phyloP scores from a whole-genome alignment of 345 rosid species.

The Fremontodendron californicum region DNA sequence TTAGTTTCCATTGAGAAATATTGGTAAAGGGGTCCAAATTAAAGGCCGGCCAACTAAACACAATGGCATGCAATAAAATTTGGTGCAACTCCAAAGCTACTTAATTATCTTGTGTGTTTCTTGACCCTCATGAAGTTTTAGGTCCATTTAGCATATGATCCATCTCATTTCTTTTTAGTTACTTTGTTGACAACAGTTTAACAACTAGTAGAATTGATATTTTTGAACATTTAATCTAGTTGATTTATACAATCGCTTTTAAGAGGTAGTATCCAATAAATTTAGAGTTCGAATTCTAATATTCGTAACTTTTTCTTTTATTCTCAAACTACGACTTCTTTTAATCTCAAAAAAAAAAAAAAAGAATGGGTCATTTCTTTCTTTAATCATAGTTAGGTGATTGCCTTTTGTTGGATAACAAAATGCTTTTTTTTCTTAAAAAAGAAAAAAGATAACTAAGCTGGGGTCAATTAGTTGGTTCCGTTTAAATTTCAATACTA shows the following conservation, averaged over 20 bases:
- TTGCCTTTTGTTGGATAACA: background rate
- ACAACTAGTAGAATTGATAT: no score
- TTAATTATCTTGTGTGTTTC: background rate
- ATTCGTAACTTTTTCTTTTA: no score
- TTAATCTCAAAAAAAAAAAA: no score
- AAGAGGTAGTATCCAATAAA: no score
- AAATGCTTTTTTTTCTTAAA: background rate
- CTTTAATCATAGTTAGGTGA: background rate
- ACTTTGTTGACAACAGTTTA: no score
- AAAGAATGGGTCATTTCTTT: background rate
- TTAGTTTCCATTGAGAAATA: background rate
- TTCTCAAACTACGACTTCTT: no score
- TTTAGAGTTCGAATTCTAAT: no score
- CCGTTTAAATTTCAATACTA: background rate
- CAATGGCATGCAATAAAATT: background rate
- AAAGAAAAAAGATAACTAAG: background rate
- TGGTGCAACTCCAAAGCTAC: background rate
- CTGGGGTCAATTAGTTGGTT: background rate
- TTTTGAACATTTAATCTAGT: no score
- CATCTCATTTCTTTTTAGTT: background rate
- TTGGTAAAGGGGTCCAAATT: no score
- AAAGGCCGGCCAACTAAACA: no score
- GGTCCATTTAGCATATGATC: background rate
- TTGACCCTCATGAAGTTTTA: background rate
- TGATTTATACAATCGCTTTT: no score